phyloP scores from a whole-genome alignment of 192 early-diverging fungal genomes.

The Radiomyces spectabilis region DNA sequence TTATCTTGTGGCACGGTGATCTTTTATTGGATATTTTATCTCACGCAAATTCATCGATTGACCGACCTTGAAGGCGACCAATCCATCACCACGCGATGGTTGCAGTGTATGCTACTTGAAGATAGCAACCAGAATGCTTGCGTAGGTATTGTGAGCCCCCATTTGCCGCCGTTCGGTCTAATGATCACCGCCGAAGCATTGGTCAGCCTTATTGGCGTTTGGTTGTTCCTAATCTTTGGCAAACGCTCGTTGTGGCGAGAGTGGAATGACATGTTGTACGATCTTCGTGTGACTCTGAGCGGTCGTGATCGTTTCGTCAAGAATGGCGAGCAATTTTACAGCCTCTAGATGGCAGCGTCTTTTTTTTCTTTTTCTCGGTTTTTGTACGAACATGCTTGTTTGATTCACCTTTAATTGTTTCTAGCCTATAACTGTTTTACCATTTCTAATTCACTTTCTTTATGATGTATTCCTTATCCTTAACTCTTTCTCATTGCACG shows the following conservation, averaged over 20 bases:
- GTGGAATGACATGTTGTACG: slow-evolving; percentile 38
- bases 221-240: slow-evolving; percentile 38
- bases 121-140: slow-evolving; percentile 33
- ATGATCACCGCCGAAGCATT: slow-evolving; percentile 39
- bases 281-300: slow-evolving; percentile 19
- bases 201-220: slow-evolving; percentile 32
- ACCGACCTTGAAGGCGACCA: slow-evolving; percentile 4
- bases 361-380: too few species aligned
- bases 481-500: too few species aligned
- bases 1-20: slow-evolving; percentile 29
- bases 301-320: slow-evolving; percentile 28
- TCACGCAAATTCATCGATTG: slow-evolving; percentile 31
- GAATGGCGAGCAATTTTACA: slow-evolving; percentile 40
- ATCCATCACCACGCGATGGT: slow-evolving; percentile 24
- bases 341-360: too few species aligned
- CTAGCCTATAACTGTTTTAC: too few species aligned
- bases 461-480: too few species aligned
- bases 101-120: slow-evolving; percentile 22
- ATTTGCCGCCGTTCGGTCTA: slow-evolving; percentile 37
- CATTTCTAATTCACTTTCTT: too few species aligned
- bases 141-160: slow-evolving; percentile 12
- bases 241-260: slow-evolving; percentile 34
- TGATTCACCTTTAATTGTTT: too few species aligned
- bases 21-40: slow-evolving; percentile 51
- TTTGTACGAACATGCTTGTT: too few species aligned